Evolutionary conservation across 305 asterid species (phyloP).

Genomic region (Rubia tinctorum): DNA sequence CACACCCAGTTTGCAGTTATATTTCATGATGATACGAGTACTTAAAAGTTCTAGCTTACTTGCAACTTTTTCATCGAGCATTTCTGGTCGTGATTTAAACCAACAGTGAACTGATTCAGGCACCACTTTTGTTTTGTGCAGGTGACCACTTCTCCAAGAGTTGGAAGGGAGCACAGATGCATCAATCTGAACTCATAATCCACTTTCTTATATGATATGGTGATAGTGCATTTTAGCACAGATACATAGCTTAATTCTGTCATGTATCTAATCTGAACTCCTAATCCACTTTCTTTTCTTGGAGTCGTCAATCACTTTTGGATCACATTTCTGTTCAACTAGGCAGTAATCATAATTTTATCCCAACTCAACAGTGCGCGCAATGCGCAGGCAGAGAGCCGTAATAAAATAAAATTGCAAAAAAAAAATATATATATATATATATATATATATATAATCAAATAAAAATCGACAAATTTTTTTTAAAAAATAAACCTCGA

Average conservation of each 20-base stretch:
- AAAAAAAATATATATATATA: too few relatives aligned
- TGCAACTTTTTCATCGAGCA: background rate
- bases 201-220: too few relatives aligned
- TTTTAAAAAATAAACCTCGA: too few relatives aligned
- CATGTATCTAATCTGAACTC: too few relatives aligned
- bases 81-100: background rate
- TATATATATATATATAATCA: too few relatives aligned
- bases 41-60: background rate
- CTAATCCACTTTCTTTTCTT: conserved; percentile 13
- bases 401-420: too few relatives aligned
- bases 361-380: too few relatives aligned
- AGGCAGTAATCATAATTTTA: too few relatives aligned
- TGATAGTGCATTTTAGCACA: too few relatives aligned
- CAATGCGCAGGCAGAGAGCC: too few relatives aligned
- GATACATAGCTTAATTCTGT: too few relatives aligned
- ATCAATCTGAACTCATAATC: conserved; percentile 26
- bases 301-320: conserved; percentile 90
- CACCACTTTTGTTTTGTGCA: conserved; percentile 25
- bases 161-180: conserved; percentile 91
- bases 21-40: background rate
- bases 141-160: conserved; percentile 90
- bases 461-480: too few relatives aligned
- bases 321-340: conserved; percentile 93
- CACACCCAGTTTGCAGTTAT: conserved; percentile 12
- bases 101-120: background rate